Base-by-base conservation (phyloP, 306 rosid genomes). In the Carpinus fangiana region DNA sequence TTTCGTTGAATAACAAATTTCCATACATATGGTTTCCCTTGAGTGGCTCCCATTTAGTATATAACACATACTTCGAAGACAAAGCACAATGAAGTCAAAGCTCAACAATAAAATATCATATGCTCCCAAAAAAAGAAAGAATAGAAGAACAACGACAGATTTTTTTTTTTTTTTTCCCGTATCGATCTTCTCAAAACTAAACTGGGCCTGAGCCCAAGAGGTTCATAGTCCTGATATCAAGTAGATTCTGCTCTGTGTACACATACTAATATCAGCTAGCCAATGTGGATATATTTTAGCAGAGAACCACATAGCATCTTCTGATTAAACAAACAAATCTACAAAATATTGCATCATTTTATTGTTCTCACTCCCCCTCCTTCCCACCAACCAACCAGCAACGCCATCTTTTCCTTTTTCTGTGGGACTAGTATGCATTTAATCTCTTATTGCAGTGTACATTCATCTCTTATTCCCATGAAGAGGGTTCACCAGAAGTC, bases 401-500 rank as follows among this genome's bases (percentile, higher is more conserved):
- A 71, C 69, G 47, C 46, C 12, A n/a, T 41, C 76, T 66, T 60
- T 43, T 71, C 50, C 28, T 16, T 36, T 60, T 54, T 26, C 73
- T 18, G 17, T 70, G 80, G 46, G 76, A 51, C 38, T 46, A 70
- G 55, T 26, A 20, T 31, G 3, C 34, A 31, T 2, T 31, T 31
- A 2, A 2, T 31, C 34, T 31, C 34, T 31, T 31, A 31, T 31
- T 31, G 31, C 28, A n/a, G 62, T 26, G 1, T 1, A 59, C 48
- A 11, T 77, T 73, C 78, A 82, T 76, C 74, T 73, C 54, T 80
- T 79, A 54, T 68, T 83, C 75, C 81, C 70, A 31, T 12, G 12
- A 61, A 2, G 77, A 59, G 83, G 82, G 82, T 69, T 81, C 83
- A 13, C 71, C 62, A 74, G 64, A 76, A 72, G 76, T 52, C 59